A percentile compares a stretch with the other conserved stretches of the same genome.
phyloP scores from a whole-genome alignment of 768 basidiomycete genomes.

The Guyanaporus albipodus region DNA sequence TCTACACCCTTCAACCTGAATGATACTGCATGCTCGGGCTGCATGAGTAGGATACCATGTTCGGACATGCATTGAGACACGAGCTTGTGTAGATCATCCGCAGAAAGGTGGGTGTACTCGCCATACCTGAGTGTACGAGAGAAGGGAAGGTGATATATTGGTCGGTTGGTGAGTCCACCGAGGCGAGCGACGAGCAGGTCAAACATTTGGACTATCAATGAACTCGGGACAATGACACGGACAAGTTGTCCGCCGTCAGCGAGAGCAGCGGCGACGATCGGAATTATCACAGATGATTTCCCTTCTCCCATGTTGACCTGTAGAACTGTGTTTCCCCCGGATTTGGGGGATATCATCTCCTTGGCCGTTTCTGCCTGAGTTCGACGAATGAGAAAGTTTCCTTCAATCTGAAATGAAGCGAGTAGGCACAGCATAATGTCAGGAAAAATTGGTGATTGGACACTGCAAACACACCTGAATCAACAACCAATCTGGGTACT shows the following conservation, averaged over 20 bases:
- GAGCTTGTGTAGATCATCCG: constrained; percentile 21
- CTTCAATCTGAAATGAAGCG: constrained; percentile 34
- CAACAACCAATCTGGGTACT: constrained; percentile 38
- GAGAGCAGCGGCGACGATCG: constrained; percentile 23
- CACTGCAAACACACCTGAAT: constrained; percentile 31
- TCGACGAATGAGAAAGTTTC: constrained; percentile 40
- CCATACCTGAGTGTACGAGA: constrained; percentile 32
- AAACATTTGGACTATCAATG: constrained; percentile 43
- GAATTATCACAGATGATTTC: neutral
- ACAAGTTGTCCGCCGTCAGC: constrained; percentile 39
- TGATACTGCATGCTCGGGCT: constrained; percentile 51
- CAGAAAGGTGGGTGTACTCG: constrained; percentile 32
- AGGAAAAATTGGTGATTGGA: no score
- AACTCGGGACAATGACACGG: constrained; percentile 45
- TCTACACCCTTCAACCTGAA: constrained; percentile 42
- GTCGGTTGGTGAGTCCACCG: constrained; percentile 41
- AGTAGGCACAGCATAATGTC: neutral
- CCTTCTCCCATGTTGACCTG: constrained; percentile 26
- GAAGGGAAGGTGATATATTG: constrained; percentile 45
- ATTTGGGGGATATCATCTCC: constrained; percentile 43
- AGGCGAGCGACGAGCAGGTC: constrained; percentile 38
- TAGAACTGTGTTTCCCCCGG: constrained; percentile 25
- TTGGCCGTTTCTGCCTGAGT: constrained; percentile 31
- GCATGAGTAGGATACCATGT: constrained; percentile 1
- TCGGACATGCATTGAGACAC: constrained; percentile 33